Conservation (phyloP, 2,329 filamentous ascomycete genomes). For the Penicillium expansum region DNA sequence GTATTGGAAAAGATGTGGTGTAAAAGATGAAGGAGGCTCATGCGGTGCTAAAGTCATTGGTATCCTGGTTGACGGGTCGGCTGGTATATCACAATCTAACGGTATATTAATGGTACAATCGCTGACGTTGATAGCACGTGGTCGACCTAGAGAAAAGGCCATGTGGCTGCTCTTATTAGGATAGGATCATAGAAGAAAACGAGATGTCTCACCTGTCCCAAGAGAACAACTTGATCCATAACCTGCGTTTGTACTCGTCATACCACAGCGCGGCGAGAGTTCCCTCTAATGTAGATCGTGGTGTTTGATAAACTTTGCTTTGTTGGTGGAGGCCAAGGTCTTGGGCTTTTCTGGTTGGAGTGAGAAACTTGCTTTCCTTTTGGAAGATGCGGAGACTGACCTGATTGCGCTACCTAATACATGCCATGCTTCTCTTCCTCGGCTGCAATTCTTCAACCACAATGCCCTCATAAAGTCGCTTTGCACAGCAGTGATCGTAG, state of each 20-base stretch:
- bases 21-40: background rate
- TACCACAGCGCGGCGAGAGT: background rate
- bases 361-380: background rate
- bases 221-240: background rate
- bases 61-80: background rate
- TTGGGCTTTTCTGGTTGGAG: background rate
- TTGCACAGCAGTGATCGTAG: background rate
- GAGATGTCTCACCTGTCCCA: background rate
- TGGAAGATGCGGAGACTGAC: background rate
- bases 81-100: background rate
- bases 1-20: background rate
- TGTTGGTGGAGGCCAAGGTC: background rate
- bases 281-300: background rate
- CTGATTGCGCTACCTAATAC: background rate
- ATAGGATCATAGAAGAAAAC: background rate
- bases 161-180: background rate
- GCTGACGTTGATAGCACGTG: background rate
- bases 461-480: background rate
- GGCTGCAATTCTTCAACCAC: background rate
- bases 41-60: background rate
- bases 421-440: background rate
- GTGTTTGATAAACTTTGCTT: background rate
- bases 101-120: background rate
- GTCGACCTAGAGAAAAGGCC: background rate
- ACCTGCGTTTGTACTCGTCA: background rate